Evolutionary conservation across 768 basidiomycete species (phyloP).

Genomic region (Calocybe cyanea): DNA sequence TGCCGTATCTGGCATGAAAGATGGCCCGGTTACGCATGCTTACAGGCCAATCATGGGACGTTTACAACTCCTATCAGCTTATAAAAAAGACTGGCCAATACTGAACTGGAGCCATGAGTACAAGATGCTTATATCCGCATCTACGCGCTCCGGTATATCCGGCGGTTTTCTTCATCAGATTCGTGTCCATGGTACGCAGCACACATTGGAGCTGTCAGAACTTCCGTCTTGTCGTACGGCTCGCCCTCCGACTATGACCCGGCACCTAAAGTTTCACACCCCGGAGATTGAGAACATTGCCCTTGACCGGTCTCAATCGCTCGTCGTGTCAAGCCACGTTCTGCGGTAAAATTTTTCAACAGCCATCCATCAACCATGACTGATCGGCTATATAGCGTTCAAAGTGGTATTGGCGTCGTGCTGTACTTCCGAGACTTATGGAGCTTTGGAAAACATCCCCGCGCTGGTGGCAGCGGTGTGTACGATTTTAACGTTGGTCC

Average conservation of each 20-base stretch:
- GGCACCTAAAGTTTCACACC: constrained; percentile 42
- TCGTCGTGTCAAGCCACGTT: constrained; percentile 41
- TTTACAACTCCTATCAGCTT: constrained; percentile 40
- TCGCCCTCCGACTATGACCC: constrained; percentile 38
- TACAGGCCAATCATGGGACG: constrained; percentile 36
- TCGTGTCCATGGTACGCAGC: constrained; percentile 34
- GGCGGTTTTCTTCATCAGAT: constrained; percentile 45
- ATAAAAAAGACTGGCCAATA: constrained; percentile 46
- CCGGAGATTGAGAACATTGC: constrained; percentile 40
- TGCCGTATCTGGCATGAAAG: constrained; percentile 46
- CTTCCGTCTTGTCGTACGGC: constrained; percentile 46
- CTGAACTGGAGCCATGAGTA: constrained; percentile 46
- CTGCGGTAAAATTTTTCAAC: constrained; percentile 32
- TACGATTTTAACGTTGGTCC: constrained; percentile 40
- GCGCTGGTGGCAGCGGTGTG: constrained; percentile 29
- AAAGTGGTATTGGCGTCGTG: constrained; percentile 39
- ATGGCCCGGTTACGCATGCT: constrained; percentile 39
- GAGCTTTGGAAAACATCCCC: constrained; percentile 52
- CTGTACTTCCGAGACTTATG: constrained; percentile 55
- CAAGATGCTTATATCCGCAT: constrained; percentile 35
- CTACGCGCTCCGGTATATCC: constrained; percentile 37
- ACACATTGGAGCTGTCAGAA: constrained; percentile 41
- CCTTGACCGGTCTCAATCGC: constrained; percentile 41
- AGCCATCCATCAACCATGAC: not conserved
- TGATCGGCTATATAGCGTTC: constrained; percentile 20